Evolutionary conservation across 441 rosid species (phyloP), one percentile per base, ranked within the genome.

Genomic region (Daphne laureola): DNA sequence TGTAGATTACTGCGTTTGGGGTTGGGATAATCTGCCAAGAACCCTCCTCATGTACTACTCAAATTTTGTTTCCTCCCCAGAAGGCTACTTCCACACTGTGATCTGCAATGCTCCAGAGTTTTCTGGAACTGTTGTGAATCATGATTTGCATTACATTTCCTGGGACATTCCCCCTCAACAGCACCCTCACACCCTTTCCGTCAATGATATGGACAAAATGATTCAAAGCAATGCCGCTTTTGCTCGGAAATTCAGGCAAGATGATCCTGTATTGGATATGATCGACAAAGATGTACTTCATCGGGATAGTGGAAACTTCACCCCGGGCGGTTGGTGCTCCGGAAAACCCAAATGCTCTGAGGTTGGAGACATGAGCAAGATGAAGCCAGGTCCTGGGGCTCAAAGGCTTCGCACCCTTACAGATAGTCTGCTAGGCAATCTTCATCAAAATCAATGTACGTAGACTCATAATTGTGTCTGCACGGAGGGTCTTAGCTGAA

Each of bases 21-120:
- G 99, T 52, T 87, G 97, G 96, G 99, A 93, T 59, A 93, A 93
- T 64, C 74, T 93, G 40, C 96, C 97, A 2, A 71, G 98, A 71
- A 75, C 84, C 5, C 56, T 93, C 46, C 81, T 93, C 54, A 93
- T 93, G 99, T 93, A 93, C 67, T 82, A 93, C 71, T 46, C 95
- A 45, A 93, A 93, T 63, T 93, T 93, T 27, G 81, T 93, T 49
- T 93, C 97, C 63, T 93, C 97, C 12, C 99, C 97, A 0, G 99
- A 93, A 72, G 87, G 95, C 53, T 93, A 93, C 67, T 93, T 93
- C 67, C 99, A 93, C 63, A 93, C 99, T 0, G 99, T 90, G 41
- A 76, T 93, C 25, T 93, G 97, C 83, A 93, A 93, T 8, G 95
- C 61, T 23, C 99, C 95, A 0, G 95, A 90, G 60, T 93, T 75